Evolutionary conservation across 2,329 filamentous ascomycete genomes (phyloP), one percentile per base, ranked within the genome.

Genomic region (Colletotrichum sojae): DNA sequence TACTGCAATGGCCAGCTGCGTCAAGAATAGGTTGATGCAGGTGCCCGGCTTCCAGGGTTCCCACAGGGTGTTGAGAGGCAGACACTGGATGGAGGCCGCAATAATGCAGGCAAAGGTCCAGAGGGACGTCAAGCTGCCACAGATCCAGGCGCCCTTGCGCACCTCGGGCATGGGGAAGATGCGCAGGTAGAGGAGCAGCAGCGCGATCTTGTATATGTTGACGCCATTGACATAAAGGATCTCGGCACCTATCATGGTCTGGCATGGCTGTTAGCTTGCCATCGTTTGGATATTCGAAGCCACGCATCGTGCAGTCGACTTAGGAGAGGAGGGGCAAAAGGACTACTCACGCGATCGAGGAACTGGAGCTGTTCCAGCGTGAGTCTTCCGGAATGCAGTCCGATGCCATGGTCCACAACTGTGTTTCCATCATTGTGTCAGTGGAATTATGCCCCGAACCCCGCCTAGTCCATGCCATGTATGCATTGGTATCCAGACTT

Each of bases 171-270:
- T 74, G 0, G 81, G 80, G 43, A 84, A 84, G 57, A 84, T 81
- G 31, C 79, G 76, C 5, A 82, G 74, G 61, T 84, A 84, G 67
- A 85, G 82, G 51, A 80, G 76, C 4, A 83, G 71, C 10, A 84
- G 71, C 1, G 82, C 81, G 6, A 83, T 71, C 69, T 84, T 83
- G 63, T 69, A 69, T 4, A 69, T 51, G 18, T 69, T 69, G 49
- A 69, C 67, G 45, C 67, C 67, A 25, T 69, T 69, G 62, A 69
- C 62, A n/a, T 69, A 69, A 13, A 69, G 27, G 16, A 69, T 66
- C 36, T 69, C 67, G 2, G 67, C 67, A 16, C 67, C 67, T 4
- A 69, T 61, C 62, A 69, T 67, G 5, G 36, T 67, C 65, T 67
- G 18, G 0, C 18, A 12, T 20, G 8, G 16, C 4, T 8, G 8